phyloP scores from a whole-genome alignment of 164 flowering plant genomes.

The Magnolia officinalis region DNA sequence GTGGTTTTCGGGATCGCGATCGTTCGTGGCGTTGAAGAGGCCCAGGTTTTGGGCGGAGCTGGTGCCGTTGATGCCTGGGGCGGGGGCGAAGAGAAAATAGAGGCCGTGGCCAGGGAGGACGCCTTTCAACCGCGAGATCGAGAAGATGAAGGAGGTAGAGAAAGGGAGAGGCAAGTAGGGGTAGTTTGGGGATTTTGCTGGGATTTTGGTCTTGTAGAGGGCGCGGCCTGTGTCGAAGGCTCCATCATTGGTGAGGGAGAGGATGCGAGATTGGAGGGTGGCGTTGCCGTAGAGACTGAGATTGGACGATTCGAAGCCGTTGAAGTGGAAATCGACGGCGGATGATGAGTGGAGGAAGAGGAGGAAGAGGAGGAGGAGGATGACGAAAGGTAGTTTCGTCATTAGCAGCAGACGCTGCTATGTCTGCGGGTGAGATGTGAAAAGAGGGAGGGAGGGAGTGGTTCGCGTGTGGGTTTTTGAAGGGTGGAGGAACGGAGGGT shows the following conservation, averaged over 20 bases:
- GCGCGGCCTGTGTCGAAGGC: conserved; percentile 28
- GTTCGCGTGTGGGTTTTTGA: neutral
- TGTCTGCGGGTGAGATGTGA: neutral
- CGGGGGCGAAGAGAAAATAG: conserved; percentile 28
- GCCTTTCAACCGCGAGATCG: conserved; percentile 19
- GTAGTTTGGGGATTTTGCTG: conserved; percentile 12
- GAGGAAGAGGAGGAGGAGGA: conserved; percentile 6
- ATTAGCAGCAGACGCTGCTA: neutral
- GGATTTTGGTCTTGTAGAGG: conserved; percentile 26
- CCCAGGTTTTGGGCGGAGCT: conserved; percentile 31
- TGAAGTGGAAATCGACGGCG: conserved; percentile 27
- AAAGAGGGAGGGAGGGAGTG: neutral
- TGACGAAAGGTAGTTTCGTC: neutral
- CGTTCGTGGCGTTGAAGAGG: conserved; percentile 29
- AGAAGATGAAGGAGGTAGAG: conserved; percentile 41
- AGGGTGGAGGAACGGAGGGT: neutral
- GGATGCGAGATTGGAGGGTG: conserved; percentile 17
- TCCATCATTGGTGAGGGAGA: conserved; percentile 26
- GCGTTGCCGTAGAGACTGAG: conserved; percentile 18
- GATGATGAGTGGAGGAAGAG: conserved; percentile 7
- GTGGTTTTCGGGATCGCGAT: conserved; percentile 24
- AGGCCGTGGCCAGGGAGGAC: conserved; percentile 36
- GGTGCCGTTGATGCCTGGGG: conserved; percentile 17
- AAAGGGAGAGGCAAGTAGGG: conserved; percentile 20
- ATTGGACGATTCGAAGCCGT: conserved; percentile 26